Evolutionary conservation across 2,329 filamentous ascomycete species (phyloP).

Genomic region (Claviceps paspali): DNA sequence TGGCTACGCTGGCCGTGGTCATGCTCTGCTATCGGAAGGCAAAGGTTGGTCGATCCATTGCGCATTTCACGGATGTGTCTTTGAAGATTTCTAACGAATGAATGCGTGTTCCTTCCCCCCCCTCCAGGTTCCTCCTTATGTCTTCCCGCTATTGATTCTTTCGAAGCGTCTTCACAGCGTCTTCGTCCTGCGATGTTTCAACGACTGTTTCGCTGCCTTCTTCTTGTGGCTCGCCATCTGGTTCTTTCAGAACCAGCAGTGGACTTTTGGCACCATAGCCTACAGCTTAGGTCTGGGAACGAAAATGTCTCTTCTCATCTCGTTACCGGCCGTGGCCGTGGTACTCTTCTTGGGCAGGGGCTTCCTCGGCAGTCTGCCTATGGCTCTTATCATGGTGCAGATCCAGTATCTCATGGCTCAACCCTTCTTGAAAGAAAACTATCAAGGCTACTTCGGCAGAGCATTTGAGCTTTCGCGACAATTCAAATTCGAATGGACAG

Average conservation of each 20-base stretch:
- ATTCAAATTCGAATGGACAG: conserved; percentile 96
- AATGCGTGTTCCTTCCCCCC: no score
- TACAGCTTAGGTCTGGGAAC: conserved; percentile 75
- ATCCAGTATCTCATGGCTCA: conserved; percentile 53
- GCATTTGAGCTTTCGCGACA: conserved; percentile 85
- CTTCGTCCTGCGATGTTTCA: conserved; percentile 85
- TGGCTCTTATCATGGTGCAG: conserved; percentile 58
- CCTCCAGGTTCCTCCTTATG: conserved; percentile 72
- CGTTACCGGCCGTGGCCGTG: conserved; percentile 64
- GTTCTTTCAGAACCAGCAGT: conserved; percentile 57
- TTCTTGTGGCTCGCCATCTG: conserved; percentile 74
- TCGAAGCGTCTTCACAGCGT: conserved; percentile 92
- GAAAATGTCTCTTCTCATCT: conserved; percentile 85
- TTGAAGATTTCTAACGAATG: not conserved
- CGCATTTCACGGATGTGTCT: no score
- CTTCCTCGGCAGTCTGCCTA: conserved; percentile 45
- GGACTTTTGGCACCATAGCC: conserved; percentile 55
- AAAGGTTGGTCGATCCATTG: conserved; percentile 30
- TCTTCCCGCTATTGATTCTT: conserved; percentile 71
- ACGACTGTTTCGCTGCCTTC: conserved; percentile 78
- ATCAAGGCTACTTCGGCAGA: conserved; percentile 57
- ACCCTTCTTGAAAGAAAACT: conserved; percentile 55
- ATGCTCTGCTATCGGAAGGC: conserved; percentile 69
- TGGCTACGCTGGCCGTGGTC: conserved; percentile 59
- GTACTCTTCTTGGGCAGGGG: conserved; percentile 63